Evolutionary conservation across 768 basidiomycete genomes (phyloP), one percentile per base, ranked within the genome.

Genomic region (Suillus weaverae): DNA sequence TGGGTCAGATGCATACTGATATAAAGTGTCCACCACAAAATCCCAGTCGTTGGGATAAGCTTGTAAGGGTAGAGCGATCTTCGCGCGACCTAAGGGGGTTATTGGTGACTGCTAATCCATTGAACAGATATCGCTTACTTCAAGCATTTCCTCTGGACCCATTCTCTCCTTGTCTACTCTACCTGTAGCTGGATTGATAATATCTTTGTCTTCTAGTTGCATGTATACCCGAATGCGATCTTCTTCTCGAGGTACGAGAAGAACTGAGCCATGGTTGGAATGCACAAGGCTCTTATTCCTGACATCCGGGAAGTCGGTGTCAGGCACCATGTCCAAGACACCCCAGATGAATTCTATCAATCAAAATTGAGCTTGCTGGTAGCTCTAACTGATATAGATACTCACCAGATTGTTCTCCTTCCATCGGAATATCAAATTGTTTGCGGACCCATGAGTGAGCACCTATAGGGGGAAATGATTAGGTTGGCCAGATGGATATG

Each of bases 361-460:
- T 48, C 16, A 7, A 50, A 14, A 57, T 55, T 43, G 30, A 35
- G 46, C n/a, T 48, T 22, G 36, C 16, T 33, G 39, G 22, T 3
- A 38, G 54, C 32, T 4, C 4, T 6, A 5, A 20, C 26, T 33
- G 33, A 26, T 39, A 14, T 39, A n/a, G 20, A 2, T 61, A 66
- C 62, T 70, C 66, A 75, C 83, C 80, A 14, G 73, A 82, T 66
- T 91, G 88, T 72, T 93, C 90, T 7, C 92, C 92, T 65, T 92
- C 85, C 90, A 94, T 89, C 5, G 77, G 71, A 60, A 94, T 88
- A 10, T 81, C 80, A 10, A 91, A 78, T 0, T 76, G 63, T 65
- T 90, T 91, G 32, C 92, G 84, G 30, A 94, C 89, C 90, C 91
- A 93, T 13, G 90, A 92, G 75, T 92, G 91, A 0, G 91, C 91